Conservation (phyloP, 352 stramenopile species). For the Pythium coloratum region DNA sequence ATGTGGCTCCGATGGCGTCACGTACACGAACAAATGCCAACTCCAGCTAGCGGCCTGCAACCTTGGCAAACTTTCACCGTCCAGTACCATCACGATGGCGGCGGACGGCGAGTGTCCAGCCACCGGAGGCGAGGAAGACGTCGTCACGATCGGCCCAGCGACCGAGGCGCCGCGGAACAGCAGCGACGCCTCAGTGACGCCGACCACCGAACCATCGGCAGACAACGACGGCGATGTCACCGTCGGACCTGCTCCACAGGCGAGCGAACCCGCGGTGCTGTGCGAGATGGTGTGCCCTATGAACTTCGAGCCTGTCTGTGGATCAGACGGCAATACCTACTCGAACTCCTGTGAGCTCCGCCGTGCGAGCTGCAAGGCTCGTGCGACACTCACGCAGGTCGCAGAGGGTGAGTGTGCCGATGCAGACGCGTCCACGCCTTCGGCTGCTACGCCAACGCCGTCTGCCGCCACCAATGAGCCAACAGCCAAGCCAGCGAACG, state of each 20-base stretch:
- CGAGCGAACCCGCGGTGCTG: not conserved
- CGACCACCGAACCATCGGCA: not conserved
- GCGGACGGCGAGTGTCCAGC: conserved; percentile 13
- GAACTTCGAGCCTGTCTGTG: conserved; percentile 23
- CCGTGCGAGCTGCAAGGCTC: conserved; percentile 10
- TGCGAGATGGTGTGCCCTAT: conserved; percentile 17
- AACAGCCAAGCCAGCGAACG: not conserved
- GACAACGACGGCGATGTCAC: not conserved
- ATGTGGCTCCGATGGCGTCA: conserved; percentile 26
- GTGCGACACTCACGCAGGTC: conserved; percentile 17
- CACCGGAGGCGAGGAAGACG: not conserved
- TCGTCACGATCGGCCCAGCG: not conserved
- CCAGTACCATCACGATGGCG: conserved; percentile 11
- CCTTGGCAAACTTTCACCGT: not conserved
- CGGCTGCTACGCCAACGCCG: not conserved
- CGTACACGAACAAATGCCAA: conserved; percentile 30
- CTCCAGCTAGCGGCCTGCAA: conserved; percentile 22
- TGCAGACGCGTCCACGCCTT: conserved; percentile 1
- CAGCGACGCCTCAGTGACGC: not conserved
- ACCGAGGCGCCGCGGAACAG: not conserved
- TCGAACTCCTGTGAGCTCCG: conserved; percentile 16
- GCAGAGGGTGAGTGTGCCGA: conserved; percentile 15
- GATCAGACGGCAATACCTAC: conserved; percentile 24
- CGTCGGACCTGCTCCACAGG: not conserved
- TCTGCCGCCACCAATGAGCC: not conserved